These are phyloP conservation scores for Salix purpurea DNA, from an alignment of 345 rosid genomes.

Conservation along the genomic window DNA sequence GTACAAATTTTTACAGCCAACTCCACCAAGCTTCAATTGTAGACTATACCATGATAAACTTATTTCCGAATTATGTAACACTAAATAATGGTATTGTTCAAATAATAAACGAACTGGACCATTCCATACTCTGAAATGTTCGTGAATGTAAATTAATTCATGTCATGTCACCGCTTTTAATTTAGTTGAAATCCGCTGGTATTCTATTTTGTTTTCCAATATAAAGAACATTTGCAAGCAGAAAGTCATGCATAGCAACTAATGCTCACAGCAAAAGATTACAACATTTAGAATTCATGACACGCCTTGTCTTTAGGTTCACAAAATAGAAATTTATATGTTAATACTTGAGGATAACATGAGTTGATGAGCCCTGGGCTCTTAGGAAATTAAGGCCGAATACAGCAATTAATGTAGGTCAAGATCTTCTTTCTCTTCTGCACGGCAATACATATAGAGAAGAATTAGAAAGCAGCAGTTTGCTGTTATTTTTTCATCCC, in stretches of 20 bases:
- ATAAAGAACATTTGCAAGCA: neutral
- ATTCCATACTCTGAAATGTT: neutral
- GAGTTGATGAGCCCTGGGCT: neutral
- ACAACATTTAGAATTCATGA: neutral
- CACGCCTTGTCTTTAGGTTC: neutral
- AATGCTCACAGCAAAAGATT: neutral
- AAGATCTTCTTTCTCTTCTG: conserved; percentile 76
- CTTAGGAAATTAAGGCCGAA: conserved; percentile 43
- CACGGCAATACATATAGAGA: conserved; percentile 26
- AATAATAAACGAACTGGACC: neutral
- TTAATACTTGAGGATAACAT: neutral
- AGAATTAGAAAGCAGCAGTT: conserved; percentile 11
- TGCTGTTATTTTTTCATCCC: neutral
- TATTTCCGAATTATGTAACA: neutral
- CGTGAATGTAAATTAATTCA: neutral
- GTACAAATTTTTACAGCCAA: neutral
- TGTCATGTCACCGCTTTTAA: neutral
- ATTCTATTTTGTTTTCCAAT: neutral
- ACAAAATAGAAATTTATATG: neutral
- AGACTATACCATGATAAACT: neutral
- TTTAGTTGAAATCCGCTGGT: neutral
- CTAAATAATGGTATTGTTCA: neutral
- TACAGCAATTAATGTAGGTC: conserved; percentile 80
- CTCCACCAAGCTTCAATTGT: neutral
- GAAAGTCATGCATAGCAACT: neutral